Evolutionary conservation across 2,329 filamentous ascomycete genomes (phyloP).

Genomic region (Mycosphaerella sp.): DNA sequence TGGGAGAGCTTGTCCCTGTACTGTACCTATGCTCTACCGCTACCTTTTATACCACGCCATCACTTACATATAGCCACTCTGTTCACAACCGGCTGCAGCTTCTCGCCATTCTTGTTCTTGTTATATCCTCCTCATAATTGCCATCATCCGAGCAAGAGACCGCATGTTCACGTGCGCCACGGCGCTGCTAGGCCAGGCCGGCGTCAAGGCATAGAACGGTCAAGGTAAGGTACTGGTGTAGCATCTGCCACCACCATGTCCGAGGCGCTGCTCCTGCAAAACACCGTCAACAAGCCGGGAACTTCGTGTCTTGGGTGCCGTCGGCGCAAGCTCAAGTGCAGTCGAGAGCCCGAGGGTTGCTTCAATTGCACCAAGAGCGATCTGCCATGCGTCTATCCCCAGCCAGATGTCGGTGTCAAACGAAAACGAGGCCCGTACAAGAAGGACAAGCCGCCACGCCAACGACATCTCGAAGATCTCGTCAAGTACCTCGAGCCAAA

Average conservation of each 20-base stretch:
- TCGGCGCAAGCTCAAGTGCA: slow-evolving; percentile 28
- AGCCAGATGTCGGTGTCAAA: slow-evolving; percentile 25
- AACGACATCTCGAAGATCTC: slow-evolving; percentile 29
- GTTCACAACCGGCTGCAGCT: too few species aligned
- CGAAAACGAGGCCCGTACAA: slow-evolving; percentile 31
- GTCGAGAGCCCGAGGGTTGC: slow-evolving; percentile 25
- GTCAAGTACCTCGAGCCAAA: slow-evolving; percentile 27
- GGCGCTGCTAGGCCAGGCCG: too few species aligned
- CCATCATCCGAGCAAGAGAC: too few species aligned
- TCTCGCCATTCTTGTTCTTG: too few species aligned
- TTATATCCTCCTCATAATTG: too few species aligned
- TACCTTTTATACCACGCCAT: too few species aligned
- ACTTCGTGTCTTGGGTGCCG: slow-evolving; percentile 29
- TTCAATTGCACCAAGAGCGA: slow-evolving; percentile 26
- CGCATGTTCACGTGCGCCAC: too few species aligned
- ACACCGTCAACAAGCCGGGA: slow-evolving; percentile 25
- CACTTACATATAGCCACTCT: too few species aligned
- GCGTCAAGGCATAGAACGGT: too few species aligned
- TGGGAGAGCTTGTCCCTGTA: too few species aligned
- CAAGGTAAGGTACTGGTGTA: too few species aligned
- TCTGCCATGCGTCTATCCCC: slow-evolving; percentile 28
- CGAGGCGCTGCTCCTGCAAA: slow-evolving; percentile 17
- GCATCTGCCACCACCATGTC: slow-evolving; percentile 9
- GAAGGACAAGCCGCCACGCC: slow-evolving; percentile 27
- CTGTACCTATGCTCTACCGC: too few species aligned